phyloP scores from a whole-genome alignment of 306 rosid species.

The Prunus campanulata region DNA sequence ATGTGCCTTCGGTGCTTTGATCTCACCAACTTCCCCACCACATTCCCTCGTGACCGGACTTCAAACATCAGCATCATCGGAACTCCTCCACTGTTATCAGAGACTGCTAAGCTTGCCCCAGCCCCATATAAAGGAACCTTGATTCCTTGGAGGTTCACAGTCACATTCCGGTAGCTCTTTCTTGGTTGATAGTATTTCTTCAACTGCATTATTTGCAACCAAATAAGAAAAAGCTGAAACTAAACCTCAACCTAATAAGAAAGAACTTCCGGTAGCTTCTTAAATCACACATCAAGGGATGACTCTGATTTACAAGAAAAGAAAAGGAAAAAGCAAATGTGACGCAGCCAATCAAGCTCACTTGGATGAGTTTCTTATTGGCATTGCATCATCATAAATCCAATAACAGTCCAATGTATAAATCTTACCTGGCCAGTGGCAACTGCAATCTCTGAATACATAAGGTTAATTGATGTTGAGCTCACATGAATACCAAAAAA shows the following conservation, averaged over 20 bases:
- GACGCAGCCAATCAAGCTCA: no score
- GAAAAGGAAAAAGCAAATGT: no score
- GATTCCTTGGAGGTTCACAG: conserved; percentile 58
- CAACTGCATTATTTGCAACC: conserved; percentile 40
- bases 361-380: no score
- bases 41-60: conserved; percentile 50
- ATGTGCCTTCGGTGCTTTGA: conserved; percentile 48
- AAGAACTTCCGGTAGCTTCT: not conserved
- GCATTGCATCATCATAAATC: no score
- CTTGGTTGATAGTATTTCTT: conserved; percentile 74
- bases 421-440: conserved; percentile 77
- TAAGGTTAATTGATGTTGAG: conserved; percentile 59
- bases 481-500: conserved; percentile 76
- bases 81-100: conserved; percentile 39
- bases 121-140: conserved; percentile 82
- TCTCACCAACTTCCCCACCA: conserved; percentile 72
- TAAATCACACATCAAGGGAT: not conserved
- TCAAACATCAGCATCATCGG: conserved; percentile 63
- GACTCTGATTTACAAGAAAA: no score
- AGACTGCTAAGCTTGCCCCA: conserved; percentile 56
- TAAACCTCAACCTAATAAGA: not conserved
- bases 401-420: not conserved
- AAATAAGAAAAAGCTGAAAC: not conserved
- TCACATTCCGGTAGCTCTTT: conserved; percentile 44
- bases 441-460: conserved; percentile 66